phyloP scores from a whole-genome alignment of 306 rosid genomes.

The Oemleria cerasiformis region DNA sequence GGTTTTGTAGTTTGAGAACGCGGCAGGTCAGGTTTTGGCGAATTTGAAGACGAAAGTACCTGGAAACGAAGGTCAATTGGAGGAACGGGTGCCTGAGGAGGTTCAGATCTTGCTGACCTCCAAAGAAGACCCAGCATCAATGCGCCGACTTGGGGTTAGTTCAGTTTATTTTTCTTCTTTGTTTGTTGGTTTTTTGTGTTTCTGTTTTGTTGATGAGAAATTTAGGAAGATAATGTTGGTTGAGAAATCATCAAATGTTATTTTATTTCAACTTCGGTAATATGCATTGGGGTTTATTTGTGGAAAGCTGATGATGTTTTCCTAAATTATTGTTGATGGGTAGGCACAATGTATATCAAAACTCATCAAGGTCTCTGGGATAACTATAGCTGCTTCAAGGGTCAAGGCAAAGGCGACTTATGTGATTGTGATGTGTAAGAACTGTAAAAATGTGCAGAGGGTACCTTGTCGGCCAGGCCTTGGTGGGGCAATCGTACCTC shows the following conservation, averaged over 20 bases:
- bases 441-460: conserved; percentile 70
- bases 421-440: conserved; percentile 82
- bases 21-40: conserved; percentile 89
- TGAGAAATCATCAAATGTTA: background rate
- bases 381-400: conserved; percentile 94
- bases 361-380: conserved; percentile 84
- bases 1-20: conserved; percentile 71
- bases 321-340: background rate
- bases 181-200: background rate
- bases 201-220: conserved; percentile 3
- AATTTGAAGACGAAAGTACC: conserved; percentile 78
- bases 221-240: background rate
- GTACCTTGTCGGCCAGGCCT: conserved; percentile 96
- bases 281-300: background rate
- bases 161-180: background rate
- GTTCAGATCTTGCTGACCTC: conserved; percentile 91
- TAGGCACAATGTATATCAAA: conserved; percentile 88
- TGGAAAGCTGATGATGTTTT: background rate
- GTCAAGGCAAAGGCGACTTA: conserved; percentile 97
- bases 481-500: conserved; percentile 97
- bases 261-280: background rate
- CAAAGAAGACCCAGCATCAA: conserved; percentile 67
- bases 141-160: conserved; percentile 88
- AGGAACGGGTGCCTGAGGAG: conserved; percentile 76
- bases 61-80: conserved; percentile 81